Conservation (phyloP, 164 flowering plant species). For the Brasenia schreberi region DNA sequence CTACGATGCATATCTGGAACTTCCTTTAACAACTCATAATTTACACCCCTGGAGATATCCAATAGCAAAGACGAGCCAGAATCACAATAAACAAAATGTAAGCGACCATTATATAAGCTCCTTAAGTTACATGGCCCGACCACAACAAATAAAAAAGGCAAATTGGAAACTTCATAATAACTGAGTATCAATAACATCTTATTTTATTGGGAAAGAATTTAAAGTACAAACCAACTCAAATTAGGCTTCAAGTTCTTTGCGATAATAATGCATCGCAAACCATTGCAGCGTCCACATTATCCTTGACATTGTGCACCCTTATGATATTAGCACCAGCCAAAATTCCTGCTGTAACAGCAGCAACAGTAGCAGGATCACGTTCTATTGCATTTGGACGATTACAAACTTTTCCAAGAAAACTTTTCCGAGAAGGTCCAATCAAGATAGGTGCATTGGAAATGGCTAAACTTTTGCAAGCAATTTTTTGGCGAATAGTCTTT, state of each 20-base stretch:
- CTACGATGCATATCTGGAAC: no score
- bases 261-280: slow-evolving; percentile 65
- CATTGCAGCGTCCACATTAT: slow-evolving; percentile 61
- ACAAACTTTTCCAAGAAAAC: slow-evolving; percentile 75
- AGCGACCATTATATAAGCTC: no score
- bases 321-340: slow-evolving; percentile 83
- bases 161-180: not conserved
- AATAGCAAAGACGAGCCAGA: no score
- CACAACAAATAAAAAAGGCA: not conserved
- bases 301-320: slow-evolving; percentile 81
- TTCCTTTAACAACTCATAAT: no score
- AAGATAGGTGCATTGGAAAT: slow-evolving; percentile 61
- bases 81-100: no score
- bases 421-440: slow-evolving; percentile 87
- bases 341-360: slow-evolving; percentile 52
- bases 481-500: slow-evolving; percentile 35
- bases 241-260: slow-evolving; percentile 7
- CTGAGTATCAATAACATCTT: not conserved
- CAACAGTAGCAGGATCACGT: slow-evolving; percentile 75
- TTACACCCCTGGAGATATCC: no score
- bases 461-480: slow-evolving; percentile 53
- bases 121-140: no score
- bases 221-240: not conserved
- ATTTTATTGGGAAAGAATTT: not conserved
- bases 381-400: slow-evolving; percentile 35